Percentiles rank a stretch among this genome's conserved stretches.
phyloP scores from a whole-genome alignment of 2,329 filamentous ascomycete genomes.

The Fusarium sp. region DNA sequence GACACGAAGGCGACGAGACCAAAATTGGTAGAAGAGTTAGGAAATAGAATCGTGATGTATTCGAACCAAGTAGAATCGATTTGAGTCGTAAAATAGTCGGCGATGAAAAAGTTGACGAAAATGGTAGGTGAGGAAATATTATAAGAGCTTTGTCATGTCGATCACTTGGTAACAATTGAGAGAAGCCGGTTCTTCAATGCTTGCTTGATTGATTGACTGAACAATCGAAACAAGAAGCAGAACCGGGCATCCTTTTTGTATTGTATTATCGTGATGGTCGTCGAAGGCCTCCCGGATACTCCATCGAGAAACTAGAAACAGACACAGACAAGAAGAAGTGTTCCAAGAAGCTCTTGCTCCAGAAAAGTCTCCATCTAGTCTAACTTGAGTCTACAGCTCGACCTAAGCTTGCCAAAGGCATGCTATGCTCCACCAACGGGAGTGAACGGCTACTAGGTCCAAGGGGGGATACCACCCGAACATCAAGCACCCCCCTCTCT shows the following conservation, averaged over 20 bases:
- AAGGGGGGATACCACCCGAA: constrained; percentile 34
- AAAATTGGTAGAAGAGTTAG: background rate
- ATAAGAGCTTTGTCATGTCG: constrained; percentile 38
- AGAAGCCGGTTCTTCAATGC: constrained; percentile 48
- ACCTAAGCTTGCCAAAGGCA: constrained; percentile 35
- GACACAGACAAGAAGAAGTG: constrained; percentile 11
- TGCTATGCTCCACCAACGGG: constrained; percentile 44
- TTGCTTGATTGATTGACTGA: constrained; percentile 34
- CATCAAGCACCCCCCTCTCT: constrained; percentile 29
- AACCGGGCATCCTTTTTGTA: constrained; percentile 48
- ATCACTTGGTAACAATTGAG: constrained; percentile 40
- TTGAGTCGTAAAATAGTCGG: constrained; percentile 12
- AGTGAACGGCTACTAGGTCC: constrained; percentile 47
- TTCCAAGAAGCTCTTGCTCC: constrained; percentile 36
- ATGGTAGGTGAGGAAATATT: constrained; percentile 32
- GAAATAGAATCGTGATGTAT: constrained; percentile 8
- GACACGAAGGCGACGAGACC: background rate
- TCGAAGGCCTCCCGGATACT: constrained; percentile 46
- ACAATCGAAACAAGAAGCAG: constrained; percentile 30
- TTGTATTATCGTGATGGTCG: constrained; percentile 41
- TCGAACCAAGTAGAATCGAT: constrained; percentile 14
- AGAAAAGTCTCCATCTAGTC: constrained; percentile 40
- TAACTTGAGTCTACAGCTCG: constrained; percentile 10
- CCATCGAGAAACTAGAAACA: constrained; percentile 33
- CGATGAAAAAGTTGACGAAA: constrained; percentile 13